Evolutionary conservation across 2,329 filamentous ascomycete genomes (phyloP), one percentile per base, ranked within the genome.

Genomic region (Ophiostoma tasmaniense): DNA sequence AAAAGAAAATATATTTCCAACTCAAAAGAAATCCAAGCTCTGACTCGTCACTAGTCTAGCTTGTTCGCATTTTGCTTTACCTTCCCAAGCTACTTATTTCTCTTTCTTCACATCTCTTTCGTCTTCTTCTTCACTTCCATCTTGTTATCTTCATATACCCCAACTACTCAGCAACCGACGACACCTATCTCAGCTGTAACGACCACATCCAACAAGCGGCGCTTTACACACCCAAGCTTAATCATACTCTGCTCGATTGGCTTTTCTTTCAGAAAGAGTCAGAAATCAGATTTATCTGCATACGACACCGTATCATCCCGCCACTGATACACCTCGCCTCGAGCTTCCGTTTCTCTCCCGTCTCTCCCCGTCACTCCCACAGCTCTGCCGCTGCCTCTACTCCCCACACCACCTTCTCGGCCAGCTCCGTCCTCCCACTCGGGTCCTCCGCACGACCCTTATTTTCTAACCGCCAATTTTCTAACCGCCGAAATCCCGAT

Each of bases 371-470:
- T 33, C 25, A 17, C 52, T 30, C 2, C 28, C 64, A 55, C 59
- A 39, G 3, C 37, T 39, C 37, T 39, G 37, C 37, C 45, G 28
- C 59, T 67, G 45, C 66, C 55, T 64, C 28, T 66, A 65, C 55
- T 66, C 68, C 35, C 66, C 68, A 66, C 68, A 67, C 68, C 66
- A 59, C 68, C 55, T 14, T 65, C 68, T 66, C 68, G 68, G 66
- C 66, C 68, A 67, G 66, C 68, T 67, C 66, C 68, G 66, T 66
- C 28, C 28, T 35, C 35, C 22, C 35, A n/a, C 22, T 37, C 33
- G 37, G 45, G n/a, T 62, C 28, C 64, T 50, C 52, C 52, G 66
- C 68, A 64, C 59, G 39, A 67, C 33, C 59, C 59, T 62, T 14
- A 3, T 28, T 35, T 7, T 64, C 35, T n/a, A 1, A n/a, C n/a